Evolutionary conservation across 805 yeast species (phyloP).

Genomic region (Pichia gijzeniarum): DNA sequence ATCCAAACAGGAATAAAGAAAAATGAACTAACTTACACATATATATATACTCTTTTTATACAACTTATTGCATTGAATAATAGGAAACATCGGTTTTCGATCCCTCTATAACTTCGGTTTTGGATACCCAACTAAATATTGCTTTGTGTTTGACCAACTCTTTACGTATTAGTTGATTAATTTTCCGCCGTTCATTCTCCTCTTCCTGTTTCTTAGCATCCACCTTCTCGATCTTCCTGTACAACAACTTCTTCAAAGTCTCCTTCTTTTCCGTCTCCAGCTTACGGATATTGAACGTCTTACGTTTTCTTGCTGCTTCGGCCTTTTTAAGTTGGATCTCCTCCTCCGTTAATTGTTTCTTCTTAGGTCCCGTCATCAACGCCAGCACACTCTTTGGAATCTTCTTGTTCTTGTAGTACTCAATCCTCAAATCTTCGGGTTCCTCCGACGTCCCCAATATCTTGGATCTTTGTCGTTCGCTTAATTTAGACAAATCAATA

Average conservation of each 20-base stretch:
- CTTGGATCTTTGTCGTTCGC: slow-evolving; percentile 50
- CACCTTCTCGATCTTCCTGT: slow-evolving; percentile 74
- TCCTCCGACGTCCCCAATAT: slow-evolving; percentile 30
- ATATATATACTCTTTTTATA: not conserved
- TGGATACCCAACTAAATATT: slow-evolving; percentile 36
- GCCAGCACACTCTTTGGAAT: slow-evolving; percentile 28
- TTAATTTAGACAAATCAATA: slow-evolving; percentile 33
- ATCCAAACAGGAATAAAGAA: slow-evolving; percentile 13
- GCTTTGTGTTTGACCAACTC: slow-evolving; percentile 45
- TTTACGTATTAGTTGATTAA: slow-evolving; percentile 11
- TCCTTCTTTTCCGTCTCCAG: slow-evolving; percentile 91
- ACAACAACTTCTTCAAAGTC: slow-evolving; percentile 77
- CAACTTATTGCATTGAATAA: slow-evolving; percentile 17
- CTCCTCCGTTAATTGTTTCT: slow-evolving; percentile 69
- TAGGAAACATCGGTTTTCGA: slow-evolving; percentile 14
- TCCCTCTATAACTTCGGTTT: slow-evolving; percentile 16
- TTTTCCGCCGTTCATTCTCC: slow-evolving; percentile 20
- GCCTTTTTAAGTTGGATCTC: slow-evolving; percentile 76
- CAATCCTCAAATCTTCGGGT: slow-evolving; percentile 11
- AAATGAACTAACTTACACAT: not conserved
- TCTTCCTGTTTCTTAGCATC: slow-evolving; percentile 34
- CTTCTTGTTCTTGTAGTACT: slow-evolving; percentile 6
- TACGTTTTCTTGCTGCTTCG: slow-evolving; percentile 83
- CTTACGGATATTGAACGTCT: slow-evolving; percentile 73
- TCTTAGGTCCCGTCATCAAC: slow-evolving; percentile 37